Evolutionary conservation across 768 basidiomycete genomes (phyloP).

Genomic region (Austroboletus eburneus): DNA sequence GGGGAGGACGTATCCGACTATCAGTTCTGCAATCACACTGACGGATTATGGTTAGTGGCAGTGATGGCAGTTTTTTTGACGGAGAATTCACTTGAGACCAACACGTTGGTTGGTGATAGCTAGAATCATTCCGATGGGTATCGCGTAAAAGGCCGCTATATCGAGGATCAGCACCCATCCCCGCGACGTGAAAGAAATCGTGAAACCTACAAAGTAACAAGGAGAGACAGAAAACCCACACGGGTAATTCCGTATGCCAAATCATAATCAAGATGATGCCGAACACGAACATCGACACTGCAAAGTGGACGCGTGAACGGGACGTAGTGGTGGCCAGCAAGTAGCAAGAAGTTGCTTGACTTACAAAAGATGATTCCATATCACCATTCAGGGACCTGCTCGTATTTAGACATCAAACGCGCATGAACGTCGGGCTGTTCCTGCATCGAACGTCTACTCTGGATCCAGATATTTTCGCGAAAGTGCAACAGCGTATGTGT

Average conservation of each 20-base stretch:
- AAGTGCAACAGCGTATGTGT: conserved; percentile 72
- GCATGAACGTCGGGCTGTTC: conserved; percentile 79
- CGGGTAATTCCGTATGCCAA: conserved; percentile 49
- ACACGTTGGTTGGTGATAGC: conserved; percentile 80
- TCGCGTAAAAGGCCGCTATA: conserved; percentile 53
- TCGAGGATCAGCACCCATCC: not conserved
- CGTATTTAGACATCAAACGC: conserved; percentile 53
- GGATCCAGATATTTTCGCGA: conserved; percentile 74
- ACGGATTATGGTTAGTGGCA: too few relatives aligned
- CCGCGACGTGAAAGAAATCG: not conserved
- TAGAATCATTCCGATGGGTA: conserved; percentile 75
- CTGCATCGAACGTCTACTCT: conserved; percentile 62
- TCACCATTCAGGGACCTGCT: conserved; percentile 60
- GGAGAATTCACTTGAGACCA: conserved; percentile 39
- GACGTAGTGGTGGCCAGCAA: too few relatives aligned
- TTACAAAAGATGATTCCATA: conserved; percentile 38
- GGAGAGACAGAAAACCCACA: conserved; percentile 41
- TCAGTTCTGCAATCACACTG: conserved; percentile 65
- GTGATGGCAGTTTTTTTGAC: too few relatives aligned
- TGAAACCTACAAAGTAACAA: conserved; percentile 23
- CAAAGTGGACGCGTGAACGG: too few relatives aligned
- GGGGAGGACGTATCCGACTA: conserved; percentile 52
- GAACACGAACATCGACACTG: conserved; percentile 51
- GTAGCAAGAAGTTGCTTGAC: too few relatives aligned
- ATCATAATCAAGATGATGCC: conserved; percentile 55